Evolutionary conservation across 1,284 basidiomycete species (phyloP).

Genomic region (Leccinum pallidistipes): DNA sequence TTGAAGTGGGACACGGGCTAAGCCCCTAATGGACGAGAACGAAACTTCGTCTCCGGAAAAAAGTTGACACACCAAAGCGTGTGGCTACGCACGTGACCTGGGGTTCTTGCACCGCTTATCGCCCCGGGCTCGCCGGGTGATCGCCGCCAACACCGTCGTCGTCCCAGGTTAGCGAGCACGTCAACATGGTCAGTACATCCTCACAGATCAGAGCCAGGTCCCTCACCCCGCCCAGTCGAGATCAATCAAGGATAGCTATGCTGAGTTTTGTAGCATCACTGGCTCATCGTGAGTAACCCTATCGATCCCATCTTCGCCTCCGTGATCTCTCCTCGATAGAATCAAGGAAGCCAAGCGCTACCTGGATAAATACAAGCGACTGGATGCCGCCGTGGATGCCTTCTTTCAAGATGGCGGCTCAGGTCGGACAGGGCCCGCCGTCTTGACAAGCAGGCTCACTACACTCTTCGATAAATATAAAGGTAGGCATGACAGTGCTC

Average conservation of each 20-base stretch:
- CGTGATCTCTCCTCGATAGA: slow-evolving; percentile 20
- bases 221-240: slow-evolving; percentile 14
- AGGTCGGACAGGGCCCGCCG: slow-evolving; percentile 27
- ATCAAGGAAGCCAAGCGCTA: slow-evolving; percentile 68
- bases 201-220: background rate
- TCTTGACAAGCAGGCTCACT: slow-evolving; percentile 58
- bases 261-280: slow-evolving; percentile 61
- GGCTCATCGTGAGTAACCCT: slow-evolving; percentile 65
- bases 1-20: slow-evolving; percentile 12
- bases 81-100: slow-evolving; percentile 19
- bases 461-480: slow-evolving; percentile 78
- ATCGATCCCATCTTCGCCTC: background rate
- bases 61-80: background rate
- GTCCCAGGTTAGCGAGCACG: background rate
- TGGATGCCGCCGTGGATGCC: slow-evolving; percentile 77
- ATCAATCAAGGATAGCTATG: slow-evolving; percentile 20
- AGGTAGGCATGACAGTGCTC: slow-evolving; percentile 42
- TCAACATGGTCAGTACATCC: too few species aligned
- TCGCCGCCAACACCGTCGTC: background rate
- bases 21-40: background rate
- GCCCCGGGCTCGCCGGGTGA: slow-evolving; percentile 1
- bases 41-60: background rate
- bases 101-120: slow-evolving; percentile 15
- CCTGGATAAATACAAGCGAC: slow-evolving; percentile 67
- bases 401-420: slow-evolving; percentile 56